Evolutionary conservation across 768 basidiomycete genomes (phyloP), one percentile per base, ranked within the genome.

Genomic region (Lentinus brumalis): DNA sequence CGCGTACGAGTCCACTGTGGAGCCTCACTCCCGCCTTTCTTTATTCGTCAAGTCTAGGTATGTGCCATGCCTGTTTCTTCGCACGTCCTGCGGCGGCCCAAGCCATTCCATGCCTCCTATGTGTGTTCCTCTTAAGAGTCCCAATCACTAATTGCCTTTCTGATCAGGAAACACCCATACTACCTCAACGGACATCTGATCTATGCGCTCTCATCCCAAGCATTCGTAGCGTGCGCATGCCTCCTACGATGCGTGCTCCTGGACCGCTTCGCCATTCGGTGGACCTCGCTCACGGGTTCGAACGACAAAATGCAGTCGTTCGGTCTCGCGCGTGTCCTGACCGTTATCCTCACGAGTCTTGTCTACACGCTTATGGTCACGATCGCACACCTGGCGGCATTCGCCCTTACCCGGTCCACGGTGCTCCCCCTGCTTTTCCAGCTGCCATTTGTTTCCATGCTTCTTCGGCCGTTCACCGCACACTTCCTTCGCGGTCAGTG

Each of bases 41-140:
- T 18, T 90, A 0, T 91, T 91, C 57, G 83, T 88, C 15, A 86
- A 85, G 62, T 91, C 88, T 35, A 86, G 77, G 90, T 88, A 59
- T 40, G 79, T 71, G 4, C 29, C 31, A 29, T 15, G 2, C 31
- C 12, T 38, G 12, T 29, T 9, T 4, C 31, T 42, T 12, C 29
- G 32, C 8, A 26, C 35, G 6, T 35, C 35, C 35, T 35, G 6
- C 35, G 35, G 35, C 35, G 35, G 11, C 35, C 35, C 35, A 35
- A 11, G 35, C 35, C 35, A 35, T 35, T 7, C 35, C 35, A 35
- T 35, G 7, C 7, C 11, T 35, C 35, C 35, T 35, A 11, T 35
- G 21, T 2, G 21, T 26, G 21, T 35, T 35, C 35, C 11, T 35
- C 35, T 11, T 1, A 3, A 7, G 6, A 35, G 6, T 35, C 6